Conservation (phyloP, 495 filamentous ascomycete species). For the Penicillium egyptiacum region DNA sequence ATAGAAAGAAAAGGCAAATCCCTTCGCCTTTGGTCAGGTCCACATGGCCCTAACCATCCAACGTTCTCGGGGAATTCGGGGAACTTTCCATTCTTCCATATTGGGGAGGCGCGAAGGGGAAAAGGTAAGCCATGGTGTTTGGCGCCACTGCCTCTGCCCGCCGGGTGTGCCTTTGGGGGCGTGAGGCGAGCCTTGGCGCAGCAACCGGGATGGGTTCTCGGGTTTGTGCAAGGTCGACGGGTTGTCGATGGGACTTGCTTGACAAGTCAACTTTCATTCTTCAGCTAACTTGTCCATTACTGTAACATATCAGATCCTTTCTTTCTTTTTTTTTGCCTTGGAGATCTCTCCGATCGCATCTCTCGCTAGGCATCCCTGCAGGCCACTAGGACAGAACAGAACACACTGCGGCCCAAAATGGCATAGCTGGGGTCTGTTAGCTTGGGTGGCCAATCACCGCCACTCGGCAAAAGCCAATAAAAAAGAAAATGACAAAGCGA, state of each 20-base stretch:
- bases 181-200: constrained; percentile 4
- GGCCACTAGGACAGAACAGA: neutral
- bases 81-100: constrained; percentile 2
- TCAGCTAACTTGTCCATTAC: neutral
- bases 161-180: constrained; percentile 6
- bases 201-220: neutral
- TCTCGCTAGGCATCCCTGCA: constrained; percentile 8
- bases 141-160: neutral
- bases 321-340: neutral
- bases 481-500: neutral
- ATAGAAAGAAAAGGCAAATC: neutral
- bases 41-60: constrained; percentile 21
- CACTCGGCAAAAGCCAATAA: neutral
- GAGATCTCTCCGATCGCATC: constrained; percentile 5
- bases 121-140: constrained; percentile 1
- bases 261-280: neutral
- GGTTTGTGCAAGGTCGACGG: neutral
- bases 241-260: neutral
- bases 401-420: neutral
- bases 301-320: neutral
- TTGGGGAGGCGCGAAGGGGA: constrained; percentile 3
- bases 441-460: neutral
- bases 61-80: constrained; percentile 18
- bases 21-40: constrained; percentile 21
- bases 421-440: neutral